Evolutionary conservation across 768 basidiomycete species (phyloP).

Genomic region (Gloeostereum incarnatum): DNA sequence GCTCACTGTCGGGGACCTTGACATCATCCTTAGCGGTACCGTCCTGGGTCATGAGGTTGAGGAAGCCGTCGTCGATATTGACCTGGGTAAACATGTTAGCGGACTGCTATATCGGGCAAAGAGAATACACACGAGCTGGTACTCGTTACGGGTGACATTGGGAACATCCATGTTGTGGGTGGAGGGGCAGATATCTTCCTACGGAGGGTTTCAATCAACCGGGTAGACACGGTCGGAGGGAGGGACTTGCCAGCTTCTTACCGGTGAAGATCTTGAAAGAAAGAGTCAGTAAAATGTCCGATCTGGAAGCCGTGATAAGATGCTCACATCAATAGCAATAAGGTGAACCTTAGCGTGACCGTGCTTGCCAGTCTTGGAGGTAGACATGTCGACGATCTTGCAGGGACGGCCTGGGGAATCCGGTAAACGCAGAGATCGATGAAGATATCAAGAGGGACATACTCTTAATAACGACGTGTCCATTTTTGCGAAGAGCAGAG

Average conservation of each 20-base stretch:
- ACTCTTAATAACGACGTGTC: constrained; percentile 96
- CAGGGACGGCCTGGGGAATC: constrained; percentile 66
- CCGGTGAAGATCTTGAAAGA: constrained; percentile 85
- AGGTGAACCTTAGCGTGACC: constrained; percentile 99
- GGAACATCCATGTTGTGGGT: constrained; percentile 99
- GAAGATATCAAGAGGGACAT: constrained; percentile 1
- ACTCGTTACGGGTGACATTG: constrained; percentile 86
- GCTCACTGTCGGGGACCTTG: constrained; percentile 76
- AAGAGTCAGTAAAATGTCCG: constrained; percentile 8
- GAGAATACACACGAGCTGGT: constrained; percentile 66
- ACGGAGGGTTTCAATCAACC: constrained; percentile 11
- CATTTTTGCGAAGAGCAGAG: constrained; percentile 90
- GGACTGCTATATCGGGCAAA: constrained; percentile 6
- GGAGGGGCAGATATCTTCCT: constrained; percentile 93
- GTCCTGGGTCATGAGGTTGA: constrained; percentile 86
- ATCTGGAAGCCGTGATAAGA: constrained; percentile 1
- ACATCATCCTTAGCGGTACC: constrained; percentile 89
- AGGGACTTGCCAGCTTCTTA: constrained; percentile 79
- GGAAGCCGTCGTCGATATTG: constrained; percentile 90
- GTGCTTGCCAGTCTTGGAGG: constrained; percentile 99
- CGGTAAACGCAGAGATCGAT: constrained; percentile 4
- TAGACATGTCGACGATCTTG: constrained; percentile 99
- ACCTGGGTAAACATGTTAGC: constrained; percentile 30
- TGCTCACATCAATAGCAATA: constrained; percentile 88
- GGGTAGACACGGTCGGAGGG: background rate